Evolutionary conservation across 768 basidiomycete species (phyloP), one percentile per base, ranked within the genome.

Genomic region (Mycena sanguinolenta): DNA sequence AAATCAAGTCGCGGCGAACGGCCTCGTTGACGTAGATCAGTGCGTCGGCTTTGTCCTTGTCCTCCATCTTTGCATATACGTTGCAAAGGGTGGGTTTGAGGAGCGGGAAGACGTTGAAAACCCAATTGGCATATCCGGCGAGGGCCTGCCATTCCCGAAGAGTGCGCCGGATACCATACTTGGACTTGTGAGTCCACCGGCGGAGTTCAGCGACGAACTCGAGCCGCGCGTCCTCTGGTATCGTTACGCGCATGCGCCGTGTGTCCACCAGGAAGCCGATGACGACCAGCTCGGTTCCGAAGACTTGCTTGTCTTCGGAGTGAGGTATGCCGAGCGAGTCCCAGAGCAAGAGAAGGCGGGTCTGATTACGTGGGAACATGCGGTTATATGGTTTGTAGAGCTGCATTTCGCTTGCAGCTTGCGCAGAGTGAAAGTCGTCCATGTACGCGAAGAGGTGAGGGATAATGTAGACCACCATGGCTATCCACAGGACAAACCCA

Each of bases 251-350:
- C 74, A 84, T 77, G 0, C 32, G 34, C n/a, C 79, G 75, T 0
- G 78, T 46, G 60, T 86, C 79, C 4, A 86, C 80, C 0, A 74
- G 23, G 63, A 86, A 80, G 0, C 86, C 83, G 64, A 86, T 84
- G 61, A 86, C 80, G 1, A 73, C 72, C 1, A 87, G 71, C 0
- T 36, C n/a, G 0, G 25, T 3, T 0, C 83, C 83, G 25, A 23
- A 79, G 0, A 83, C 9, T 58, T 88, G 86, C 69, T 88, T 88
- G 3, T 60, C 25, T 3, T 76, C 39, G 13, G 81, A 77, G 68
- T 86, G 84, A 0, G 84, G 86, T 0, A 85, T 69, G 0, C 82
- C 78, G 0, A 86, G 58, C 0, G 75, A 54, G 67, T 87, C 85
- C 81, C 81, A 85, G 0, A 86, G 79, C 0, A 27, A 25, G 0